Percentiles rank a stretch among this genome's conserved stretches.
phyloP scores from a whole-genome alignment of 805 yeast genomes.

The Wickerhamiella dianesei region DNA sequence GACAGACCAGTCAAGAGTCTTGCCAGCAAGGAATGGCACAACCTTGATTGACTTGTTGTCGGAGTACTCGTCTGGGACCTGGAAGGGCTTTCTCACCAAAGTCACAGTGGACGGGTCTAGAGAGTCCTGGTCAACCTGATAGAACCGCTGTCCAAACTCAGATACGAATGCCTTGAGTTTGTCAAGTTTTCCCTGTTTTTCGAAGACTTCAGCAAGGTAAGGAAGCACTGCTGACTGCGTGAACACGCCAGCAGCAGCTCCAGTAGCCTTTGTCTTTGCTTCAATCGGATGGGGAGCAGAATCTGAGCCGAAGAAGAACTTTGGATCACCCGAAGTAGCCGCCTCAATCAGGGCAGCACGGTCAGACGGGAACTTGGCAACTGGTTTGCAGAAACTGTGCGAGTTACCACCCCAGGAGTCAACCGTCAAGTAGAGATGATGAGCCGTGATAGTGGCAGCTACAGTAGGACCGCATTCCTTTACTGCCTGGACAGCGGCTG shows the following conservation, averaged over 20 bases:
- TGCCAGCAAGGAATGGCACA: conserved; percentile 82
- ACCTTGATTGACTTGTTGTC: conserved; percentile 38
- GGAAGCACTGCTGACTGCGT: conserved; percentile 74
- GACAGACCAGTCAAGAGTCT: conserved; percentile 52
- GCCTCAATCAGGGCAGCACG: conserved; percentile 69
- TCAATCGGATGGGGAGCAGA: conserved; percentile 92
- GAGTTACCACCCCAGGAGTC: conserved; percentile 98
- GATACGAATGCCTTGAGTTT: conserved; percentile 62
- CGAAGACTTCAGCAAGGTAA: conserved; percentile 80
- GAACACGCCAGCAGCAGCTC: conserved; percentile 97
- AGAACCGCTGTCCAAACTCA: conserved; percentile 59
- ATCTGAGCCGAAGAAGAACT: conserved; percentile 93
- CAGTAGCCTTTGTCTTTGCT: conserved; percentile 59
- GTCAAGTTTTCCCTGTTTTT: conserved; percentile 45
- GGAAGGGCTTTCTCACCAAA: conserved; percentile 38
- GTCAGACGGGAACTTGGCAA: conserved; percentile 84
- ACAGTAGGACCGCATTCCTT: conserved; percentile 58
- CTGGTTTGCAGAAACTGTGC: conserved; percentile 92
- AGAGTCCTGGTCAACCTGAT: conserved; percentile 38
- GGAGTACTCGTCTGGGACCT: conserved; percentile 47
- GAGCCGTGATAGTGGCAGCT: conserved; percentile 92
- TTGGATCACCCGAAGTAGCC: conserved; percentile 82
- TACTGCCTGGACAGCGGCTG: conserved; percentile 71
- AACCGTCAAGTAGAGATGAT: conserved; percentile 75
- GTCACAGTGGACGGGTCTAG: conserved; percentile 35